Evolutionary conservation across 805 yeast genomes (phyloP), one percentile per base, ranked within the genome.

Genomic region (Ogataea methanolica): DNA sequence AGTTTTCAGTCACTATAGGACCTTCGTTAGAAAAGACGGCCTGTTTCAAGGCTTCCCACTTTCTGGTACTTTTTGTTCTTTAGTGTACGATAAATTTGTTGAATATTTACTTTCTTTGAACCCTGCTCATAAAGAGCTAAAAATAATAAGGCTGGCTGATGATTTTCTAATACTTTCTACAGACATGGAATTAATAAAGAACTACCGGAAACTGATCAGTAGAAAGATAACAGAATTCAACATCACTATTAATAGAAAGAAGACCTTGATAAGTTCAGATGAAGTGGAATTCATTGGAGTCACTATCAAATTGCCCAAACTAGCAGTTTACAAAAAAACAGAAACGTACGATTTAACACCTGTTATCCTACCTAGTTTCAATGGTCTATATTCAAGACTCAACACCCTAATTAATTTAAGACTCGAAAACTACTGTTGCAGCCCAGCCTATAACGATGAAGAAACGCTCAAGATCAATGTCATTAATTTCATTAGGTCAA

Each of bases 41-140:
- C 72, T 92, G 0, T 90, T 84, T 45, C 98, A 91, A 67, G 98
- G 98, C 0, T 78, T 88, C 7, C 81, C 83, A 1, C 63, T 90
- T 4, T 92, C 96, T 47, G 76, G 86, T 1, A 69, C 82, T 5
- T 71, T 91, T 34, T 89, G 96, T 52, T 88, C 89, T 52, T 53
- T 89, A 1, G 76, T 87, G 0, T 85, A 85, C 56, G 89, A 85
- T 57, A 70, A 74, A 1, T 59, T 91, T 31, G 74, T 85, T 11
- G 70, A 72, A 29, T 53, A 58, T 14, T 60, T 70, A 45, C 42
- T 53, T 7, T 57, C 59, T 36, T 36, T 61, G n/a, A 34, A 51
- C 1, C 43, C 51, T 3, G 33, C 2, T n/a, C 17, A 11, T 14
- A 22, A 21, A 22, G 12, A 21, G 19, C 14, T 14, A 14, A 49